Base-by-base conservation (phyloP, 148 eudicot genomes). In the Selenicereus undatus region DNA sequence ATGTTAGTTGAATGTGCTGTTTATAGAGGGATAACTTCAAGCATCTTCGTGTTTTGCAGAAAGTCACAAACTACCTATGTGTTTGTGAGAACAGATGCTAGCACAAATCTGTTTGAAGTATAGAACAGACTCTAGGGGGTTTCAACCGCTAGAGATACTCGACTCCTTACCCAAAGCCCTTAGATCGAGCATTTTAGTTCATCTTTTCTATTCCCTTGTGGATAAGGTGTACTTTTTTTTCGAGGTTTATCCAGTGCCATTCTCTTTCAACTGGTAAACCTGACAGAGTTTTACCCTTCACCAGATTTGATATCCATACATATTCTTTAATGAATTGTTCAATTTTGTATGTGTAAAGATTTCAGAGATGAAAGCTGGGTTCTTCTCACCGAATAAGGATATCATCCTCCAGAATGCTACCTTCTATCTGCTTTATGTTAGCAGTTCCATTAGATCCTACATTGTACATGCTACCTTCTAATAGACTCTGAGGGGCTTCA, bases 301-400 rank as follows among this genome's bases (percentile, higher is more conserved):
- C 4, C 4, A 42, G 10, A 39, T 11, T 35, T 72, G 11, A 11
- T 27, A 9, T 66, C 8, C 5, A 35, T 5, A 18, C 36, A 9
- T 16, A 17, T 22, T 1, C 26, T 42, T 72, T 18, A 68, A 26
- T 26, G 16, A 68, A 18, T 68, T 26, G 50, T 7, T 45, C 11
- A 4, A 1, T 45, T 45, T 6, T 45, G 50, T 45, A 45, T 45
- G 11, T 45, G 8, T 45, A 6, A 45, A 45, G 50, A 4, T 68
- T 4, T 68, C 97, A 11, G 98, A 94, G 88, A 92, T 92, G 98
- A 94, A 94, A 88, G 97, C 95, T 0, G 97, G 92, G 91, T 91
- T 86, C 83, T 92, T 81, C 80, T 87, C 92, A 22, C 86, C 92
- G 18, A 91, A 4, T 45, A 4, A 45, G 50, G 50, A 45, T 45